Evolutionary conservation across 1,284 basidiomycete genomes (phyloP).

Genomic region (Pseudozyma tsukubaensis): DNA sequence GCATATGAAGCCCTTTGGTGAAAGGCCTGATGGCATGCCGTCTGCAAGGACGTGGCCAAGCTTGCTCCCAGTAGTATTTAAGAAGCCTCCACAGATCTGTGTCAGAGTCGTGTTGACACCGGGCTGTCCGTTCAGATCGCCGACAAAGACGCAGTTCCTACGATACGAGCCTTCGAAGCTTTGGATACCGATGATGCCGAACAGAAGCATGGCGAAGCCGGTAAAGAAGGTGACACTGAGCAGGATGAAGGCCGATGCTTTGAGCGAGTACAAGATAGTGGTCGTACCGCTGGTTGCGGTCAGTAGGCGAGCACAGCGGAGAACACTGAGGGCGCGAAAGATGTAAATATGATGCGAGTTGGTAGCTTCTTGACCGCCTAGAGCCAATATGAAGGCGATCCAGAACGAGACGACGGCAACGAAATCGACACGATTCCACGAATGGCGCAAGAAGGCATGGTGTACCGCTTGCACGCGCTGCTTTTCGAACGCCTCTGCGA

Average conservation of each 20-base stretch:
- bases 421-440: constrained; percentile 92
- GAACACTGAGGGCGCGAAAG: constrained; percentile 88
- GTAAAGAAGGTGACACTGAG: constrained; percentile 91
- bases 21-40: constrained; percentile 25
- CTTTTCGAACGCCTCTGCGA: constrained; percentile 71
- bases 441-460: constrained; percentile 84
- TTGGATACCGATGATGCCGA: constrained; percentile 73
- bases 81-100: constrained; percentile 64
- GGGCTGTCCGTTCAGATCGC: constrained; percentile 51
- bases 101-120: constrained; percentile 56
- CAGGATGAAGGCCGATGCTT: constrained; percentile 87
- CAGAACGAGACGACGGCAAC: constrained; percentile 85
- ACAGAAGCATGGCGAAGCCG: constrained; percentile 86
- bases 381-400: constrained; percentile 78
- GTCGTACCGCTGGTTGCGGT: constrained; percentile 90
- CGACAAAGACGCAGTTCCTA: constrained; percentile 65
- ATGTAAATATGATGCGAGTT: constrained; percentile 80
- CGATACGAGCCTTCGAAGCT: constrained; percentile 66
- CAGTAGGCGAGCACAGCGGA: constrained; percentile 84
- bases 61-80: constrained; percentile 24
- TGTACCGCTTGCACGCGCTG: constrained; percentile 68
- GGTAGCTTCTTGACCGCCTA: constrained; percentile 76
- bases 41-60: constrained; percentile 33
- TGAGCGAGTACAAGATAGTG: constrained; percentile 94
- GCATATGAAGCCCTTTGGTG: constrained; percentile 67